Base-by-base conservation (phyloP, 805 yeast species). In the Saccharomycopsis selenospora region DNA sequence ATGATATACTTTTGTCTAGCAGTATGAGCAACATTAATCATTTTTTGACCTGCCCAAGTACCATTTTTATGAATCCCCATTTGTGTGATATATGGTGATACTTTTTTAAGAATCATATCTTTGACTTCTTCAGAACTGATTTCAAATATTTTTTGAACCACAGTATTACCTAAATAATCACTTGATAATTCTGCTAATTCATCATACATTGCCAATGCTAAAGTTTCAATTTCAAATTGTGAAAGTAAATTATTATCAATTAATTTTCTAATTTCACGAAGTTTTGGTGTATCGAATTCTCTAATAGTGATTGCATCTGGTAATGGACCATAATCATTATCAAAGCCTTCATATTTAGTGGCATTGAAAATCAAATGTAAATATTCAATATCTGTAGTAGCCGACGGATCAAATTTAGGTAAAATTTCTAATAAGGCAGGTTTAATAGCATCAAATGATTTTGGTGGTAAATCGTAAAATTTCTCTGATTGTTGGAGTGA, bases 11-110 rank as follows among this genome's bases (percentile, higher is more conserved):
- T 82, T 58, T 80, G 86, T 43, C 77, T 73, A 40, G 73, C 79
- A 43, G 79, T 79, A 54, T 73, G 66, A 3, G 88, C 83, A 41
- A 81, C 80, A 55, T 80, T 84, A 57, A 93, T 89, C 65, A 93
- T 82, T 65, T 91, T 93, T 65, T 93, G 99, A 22, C 96, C 95
- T 1, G 97, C 98, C 99, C 99, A 93, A 3, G 99, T 93, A 53
- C 99, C 99, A 64, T 93, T 93, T 61, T 93, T 93, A 68, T 93
- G 99, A 48, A 88, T 82, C 57, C 97, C 93, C 72, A 91, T 83
- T 57, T 88, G 95, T 1, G 96, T 86, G 54, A 93, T 70, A 59
- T 75, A 86, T 24, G 90, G 95, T 3, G 83, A 70, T 36, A 95
- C 77, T 55, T 77, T 77, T 58, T 83, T 78, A 48, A 93, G 73